Percentiles rank a stretch among this genome's conserved stretches.
These are phyloP conservation scores for Trichoderma citrinoviride DNA, from an alignment of 2,329 filamentous ascomycete species.

Conservation along the genomic window DNA sequence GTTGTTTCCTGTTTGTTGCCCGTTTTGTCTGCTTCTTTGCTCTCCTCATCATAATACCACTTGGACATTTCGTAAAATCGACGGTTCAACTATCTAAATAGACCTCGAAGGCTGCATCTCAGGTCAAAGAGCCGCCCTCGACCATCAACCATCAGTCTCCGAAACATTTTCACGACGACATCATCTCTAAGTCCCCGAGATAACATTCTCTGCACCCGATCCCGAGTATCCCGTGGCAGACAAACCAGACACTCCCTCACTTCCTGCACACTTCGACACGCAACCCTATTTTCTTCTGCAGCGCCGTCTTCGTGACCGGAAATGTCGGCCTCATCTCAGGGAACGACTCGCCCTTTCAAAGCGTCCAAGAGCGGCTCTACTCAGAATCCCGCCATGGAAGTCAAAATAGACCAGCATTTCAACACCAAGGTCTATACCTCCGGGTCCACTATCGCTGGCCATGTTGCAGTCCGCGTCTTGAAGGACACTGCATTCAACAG, in stretches of 20 bases:
- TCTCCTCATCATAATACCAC: neutral
- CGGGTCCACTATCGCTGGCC: constrained; percentile 49
- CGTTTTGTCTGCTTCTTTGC: neutral
- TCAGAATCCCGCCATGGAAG: constrained; percentile 42
- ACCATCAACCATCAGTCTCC: neutral
- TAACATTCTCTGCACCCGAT: neutral
- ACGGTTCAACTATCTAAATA: neutral
- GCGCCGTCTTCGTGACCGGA: neutral
- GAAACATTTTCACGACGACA: neutral
- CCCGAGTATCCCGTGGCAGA: neutral
- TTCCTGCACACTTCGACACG: neutral
- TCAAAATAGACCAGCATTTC: constrained; percentile 54
- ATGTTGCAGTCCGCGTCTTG: constrained; percentile 45
- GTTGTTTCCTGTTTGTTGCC: neutral
- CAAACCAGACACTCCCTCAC: neutral
- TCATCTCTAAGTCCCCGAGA: neutral
- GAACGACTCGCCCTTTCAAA: constrained; percentile 14
- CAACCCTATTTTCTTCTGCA: neutral
- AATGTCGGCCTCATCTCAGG: constrained; percentile 30
- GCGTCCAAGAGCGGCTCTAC: constrained; percentile 12
- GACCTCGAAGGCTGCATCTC: neutral
- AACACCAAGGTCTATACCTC: constrained; percentile 56
- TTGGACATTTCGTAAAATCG: neutral
- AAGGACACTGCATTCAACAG: constrained; percentile 50
- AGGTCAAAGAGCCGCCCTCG: neutral